Percentiles rank a stretch among this genome's conserved stretches.
These are phyloP conservation scores for Solanum sitiens DNA, from an alignment of 257 asterid genomes.

Conservation along the genomic window DNA sequence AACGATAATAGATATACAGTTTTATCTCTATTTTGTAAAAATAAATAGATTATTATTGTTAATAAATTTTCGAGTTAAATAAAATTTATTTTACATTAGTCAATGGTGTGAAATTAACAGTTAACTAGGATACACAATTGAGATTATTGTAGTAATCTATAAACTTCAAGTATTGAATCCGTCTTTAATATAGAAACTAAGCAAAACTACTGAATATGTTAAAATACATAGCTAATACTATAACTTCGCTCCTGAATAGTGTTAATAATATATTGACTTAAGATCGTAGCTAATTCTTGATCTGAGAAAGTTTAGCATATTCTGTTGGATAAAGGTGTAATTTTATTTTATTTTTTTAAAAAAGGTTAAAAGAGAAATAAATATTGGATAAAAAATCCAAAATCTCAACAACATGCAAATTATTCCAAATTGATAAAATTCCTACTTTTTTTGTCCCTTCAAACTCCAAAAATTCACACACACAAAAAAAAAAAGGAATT, in stretches of 20 bases:
- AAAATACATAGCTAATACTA: background rate
- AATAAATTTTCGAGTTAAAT: fast-evolving
- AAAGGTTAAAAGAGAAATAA: background rate
- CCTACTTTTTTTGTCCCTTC: background rate
- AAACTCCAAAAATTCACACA: background rate
- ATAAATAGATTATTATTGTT: background rate
- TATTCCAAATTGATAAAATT: background rate
- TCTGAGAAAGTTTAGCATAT: fast-evolving
- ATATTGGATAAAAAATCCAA: background rate
- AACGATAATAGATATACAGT: fast-evolving
- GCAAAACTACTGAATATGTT: background rate
- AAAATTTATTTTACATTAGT: background rate
- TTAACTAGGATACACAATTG: fast-evolving
- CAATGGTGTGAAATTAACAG: background rate
- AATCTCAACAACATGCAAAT: background rate
- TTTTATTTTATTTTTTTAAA: too few species aligned
- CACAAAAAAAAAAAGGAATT: background rate
- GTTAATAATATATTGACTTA: background rate
- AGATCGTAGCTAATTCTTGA: background rate
- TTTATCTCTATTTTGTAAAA: background rate
- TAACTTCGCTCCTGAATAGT: fast-evolving
- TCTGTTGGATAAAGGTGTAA: background rate
- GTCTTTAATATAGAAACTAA: background rate
- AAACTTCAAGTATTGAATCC: background rate
- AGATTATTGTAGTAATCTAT: background rate